Percentiles rank a stretch among this genome's conserved stretches.
Conservation (phyloP, 1,284 basidiomycete genomes). For the Ganoderma multipileum region DNA sequence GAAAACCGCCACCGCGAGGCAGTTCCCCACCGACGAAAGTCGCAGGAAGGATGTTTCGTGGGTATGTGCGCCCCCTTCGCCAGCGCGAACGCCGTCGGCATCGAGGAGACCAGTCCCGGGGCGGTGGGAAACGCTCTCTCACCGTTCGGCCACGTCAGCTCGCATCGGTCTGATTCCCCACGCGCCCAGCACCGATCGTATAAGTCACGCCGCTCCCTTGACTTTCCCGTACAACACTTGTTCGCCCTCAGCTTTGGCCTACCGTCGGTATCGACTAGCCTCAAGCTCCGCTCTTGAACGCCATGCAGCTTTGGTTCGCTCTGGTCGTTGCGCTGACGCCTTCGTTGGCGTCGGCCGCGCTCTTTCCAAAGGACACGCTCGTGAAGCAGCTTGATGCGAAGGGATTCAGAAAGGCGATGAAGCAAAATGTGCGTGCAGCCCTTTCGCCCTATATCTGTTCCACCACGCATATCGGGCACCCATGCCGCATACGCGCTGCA, state of each 20-base stretch:
- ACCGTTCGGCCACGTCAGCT: slow-evolving; percentile 40
- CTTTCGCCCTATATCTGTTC: neutral
- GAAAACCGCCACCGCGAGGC: slow-evolving; percentile 14
- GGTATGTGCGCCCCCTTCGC: slow-evolving; percentile 23
- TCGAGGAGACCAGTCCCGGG: slow-evolving; percentile 31
- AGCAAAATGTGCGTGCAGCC: slow-evolving; percentile 67
- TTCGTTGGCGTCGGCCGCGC: slow-evolving; percentile 67
- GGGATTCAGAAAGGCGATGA: slow-evolving; percentile 78
- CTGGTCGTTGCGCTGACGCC: slow-evolving; percentile 50
- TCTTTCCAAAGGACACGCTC: slow-evolving; percentile 73
- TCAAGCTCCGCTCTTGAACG: neutral
- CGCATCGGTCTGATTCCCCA: slow-evolving; percentile 30
- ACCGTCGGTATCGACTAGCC: neutral
- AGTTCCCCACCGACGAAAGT: slow-evolving; percentile 23
- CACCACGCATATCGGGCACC: neutral
- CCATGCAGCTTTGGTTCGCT: slow-evolving; percentile 41
- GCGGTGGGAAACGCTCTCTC: slow-evolving; percentile 35
- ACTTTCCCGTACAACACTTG: slow-evolving; percentile 17
- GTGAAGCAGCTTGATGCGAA: slow-evolving; percentile 82
- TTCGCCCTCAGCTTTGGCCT: slow-evolving; percentile 11
- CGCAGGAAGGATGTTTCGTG: slow-evolving; percentile 34
- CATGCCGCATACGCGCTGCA: neutral
- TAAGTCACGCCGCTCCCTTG: slow-evolving; percentile 27
- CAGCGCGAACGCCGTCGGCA: slow-evolving; percentile 31
- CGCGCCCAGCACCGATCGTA: slow-evolving; percentile 29